phyloP scores from a whole-genome alignment of 2,329 filamentous ascomycete genomes.

The Phialophora verrucosa region DNA sequence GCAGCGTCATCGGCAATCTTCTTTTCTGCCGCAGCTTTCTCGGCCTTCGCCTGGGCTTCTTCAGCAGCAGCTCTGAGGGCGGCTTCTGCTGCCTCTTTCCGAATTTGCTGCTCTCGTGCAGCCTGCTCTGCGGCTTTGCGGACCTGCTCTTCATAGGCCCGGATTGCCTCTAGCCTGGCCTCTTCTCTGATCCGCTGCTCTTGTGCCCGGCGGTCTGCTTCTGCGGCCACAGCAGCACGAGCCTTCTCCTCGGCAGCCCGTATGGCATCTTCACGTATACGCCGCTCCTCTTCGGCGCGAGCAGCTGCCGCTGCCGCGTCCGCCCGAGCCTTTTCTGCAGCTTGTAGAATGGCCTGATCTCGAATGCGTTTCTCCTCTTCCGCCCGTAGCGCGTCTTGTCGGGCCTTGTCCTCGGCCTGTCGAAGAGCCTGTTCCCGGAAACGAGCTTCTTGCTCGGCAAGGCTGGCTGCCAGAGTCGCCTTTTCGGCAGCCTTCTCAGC shows the following conservation, averaged over 20 bases:
- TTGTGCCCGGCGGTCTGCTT: constrained; percentile 50
- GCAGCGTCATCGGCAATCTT: constrained; percentile 49
- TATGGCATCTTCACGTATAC: constrained; percentile 43
- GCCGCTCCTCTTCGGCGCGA: constrained; percentile 44
- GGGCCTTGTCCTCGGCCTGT: constrained; percentile 33
- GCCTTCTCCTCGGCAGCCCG: constrained; percentile 36
- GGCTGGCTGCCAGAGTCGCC: constrained; percentile 57
- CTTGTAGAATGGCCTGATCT: constrained; percentile 41
- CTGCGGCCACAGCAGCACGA: constrained; percentile 40
- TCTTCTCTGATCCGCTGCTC: constrained; percentile 43
- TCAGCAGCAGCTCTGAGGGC: constrained; percentile 53
- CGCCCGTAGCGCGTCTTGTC: constrained; percentile 43
- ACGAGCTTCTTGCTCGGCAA: constrained; percentile 43
- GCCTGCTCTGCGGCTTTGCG: constrained; percentile 35
- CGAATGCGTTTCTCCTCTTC: constrained; percentile 44
- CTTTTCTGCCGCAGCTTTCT: constrained; percentile 46
- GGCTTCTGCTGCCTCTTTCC: constrained; percentile 51
- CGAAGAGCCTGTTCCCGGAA: constrained; percentile 42
- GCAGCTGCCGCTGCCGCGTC: constrained; percentile 59
- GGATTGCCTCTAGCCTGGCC: constrained; percentile 35
- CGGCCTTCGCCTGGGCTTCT: constrained; percentile 53
- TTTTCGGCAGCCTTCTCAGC: constrained; percentile 58
- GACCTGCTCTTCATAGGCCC: constrained; percentile 35
- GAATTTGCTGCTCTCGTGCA: constrained; percentile 38
- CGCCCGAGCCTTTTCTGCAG: constrained; percentile 35